Conservation (phyloP, 441 rosid species). For the Euphorbia neoarborescens region DNA sequence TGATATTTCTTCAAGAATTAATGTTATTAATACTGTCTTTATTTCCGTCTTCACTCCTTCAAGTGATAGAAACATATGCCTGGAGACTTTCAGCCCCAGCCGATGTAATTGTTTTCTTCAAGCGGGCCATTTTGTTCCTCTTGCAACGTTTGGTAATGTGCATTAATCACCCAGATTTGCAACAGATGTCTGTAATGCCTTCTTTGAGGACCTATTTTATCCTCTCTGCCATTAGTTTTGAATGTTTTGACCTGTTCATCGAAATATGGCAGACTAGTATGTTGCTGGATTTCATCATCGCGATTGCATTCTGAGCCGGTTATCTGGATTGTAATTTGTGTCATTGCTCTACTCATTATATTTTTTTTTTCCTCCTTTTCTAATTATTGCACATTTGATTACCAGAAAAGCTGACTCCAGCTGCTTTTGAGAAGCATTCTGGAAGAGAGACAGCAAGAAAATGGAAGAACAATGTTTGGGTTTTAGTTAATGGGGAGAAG, state of each 20-base stretch:
- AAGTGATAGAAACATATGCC: slow-evolving; percentile 11
- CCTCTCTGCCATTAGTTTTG: slow-evolving; percentile 4
- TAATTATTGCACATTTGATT: slow-evolving; percentile 27
- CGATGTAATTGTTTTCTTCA: slow-evolving; percentile 5
- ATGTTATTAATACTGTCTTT: background rate
- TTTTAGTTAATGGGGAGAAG: slow-evolving; percentile 81
- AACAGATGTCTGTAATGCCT: background rate
- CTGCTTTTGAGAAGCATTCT: slow-evolving; percentile 99
- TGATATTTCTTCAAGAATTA: slow-evolving; percentile 8
- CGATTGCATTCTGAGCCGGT: slow-evolving; percentile 1
- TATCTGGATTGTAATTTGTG: background rate
- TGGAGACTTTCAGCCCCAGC: slow-evolving; percentile 8
- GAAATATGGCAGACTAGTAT: background rate
- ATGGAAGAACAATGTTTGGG: slow-evolving; percentile 99
- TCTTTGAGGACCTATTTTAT: background rate
- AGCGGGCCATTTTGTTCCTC: slow-evolving; percentile 4
- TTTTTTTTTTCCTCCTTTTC: slow-evolving; percentile 4
- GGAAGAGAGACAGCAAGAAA: slow-evolving; percentile 98
- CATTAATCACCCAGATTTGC: background rate
- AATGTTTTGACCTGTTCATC: slow-evolving; percentile 7
- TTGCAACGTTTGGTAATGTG: slow-evolving; percentile 11
- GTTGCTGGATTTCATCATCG: background rate
- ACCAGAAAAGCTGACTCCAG: slow-evolving; percentile 82
- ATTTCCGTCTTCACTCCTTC: slow-evolving; percentile 4
- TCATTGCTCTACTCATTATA: slow-evolving; percentile 3